Evolutionary conservation across 169 alveolate genomes (phyloP), one percentile per base, ranked within the genome.

Genomic region (Eimeria maxima): DNA sequence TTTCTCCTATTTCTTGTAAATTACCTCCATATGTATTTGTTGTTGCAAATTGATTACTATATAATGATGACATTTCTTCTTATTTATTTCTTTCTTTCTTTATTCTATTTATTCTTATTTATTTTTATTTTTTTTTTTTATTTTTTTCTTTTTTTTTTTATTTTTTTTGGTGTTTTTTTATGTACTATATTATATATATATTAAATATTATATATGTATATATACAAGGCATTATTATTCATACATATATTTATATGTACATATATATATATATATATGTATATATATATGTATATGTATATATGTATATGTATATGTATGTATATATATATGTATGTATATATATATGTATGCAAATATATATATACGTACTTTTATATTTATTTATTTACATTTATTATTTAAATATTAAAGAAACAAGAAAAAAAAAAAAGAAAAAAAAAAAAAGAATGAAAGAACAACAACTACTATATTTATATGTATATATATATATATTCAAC

Each of bases 1-100:
- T 53, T 27, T 83, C 91, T 22, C 91, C 91, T 6, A 83, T 83
- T 27, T 83, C 91, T 53, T 83, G 91, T 22, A 83, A n/a, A 27
- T 76, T 11, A 22, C 90, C 90, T 50, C 45, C 63, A 50, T 50
- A 50, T 50, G 57, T 50, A 50, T 50, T 4, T 38, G 29, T 2
- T 24, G 29, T 4, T 22, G 7, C 4, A 4, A 24, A 7, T 50
- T 7, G 11, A 50, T 50, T 63, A 24, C 38, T 5, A 38, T 24
- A 29, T 63, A 4, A 8, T 6, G 29, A 29, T 16, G 29, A 29
- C 11, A 22, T 11, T 63, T 22, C 73, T 63, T 22, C 38, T 22
- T 6, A 4, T 63, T 63, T 24, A 13, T 11, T 14, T 57, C 24
- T 14, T 57, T 3, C 13, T 11, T 3, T 14, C 16, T 57, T 14